Evolutionary conservation across 1,139 yeast species (phyloP), one percentile per base, ranked within the genome.

Genomic region (Candida glucosophila): DNA sequence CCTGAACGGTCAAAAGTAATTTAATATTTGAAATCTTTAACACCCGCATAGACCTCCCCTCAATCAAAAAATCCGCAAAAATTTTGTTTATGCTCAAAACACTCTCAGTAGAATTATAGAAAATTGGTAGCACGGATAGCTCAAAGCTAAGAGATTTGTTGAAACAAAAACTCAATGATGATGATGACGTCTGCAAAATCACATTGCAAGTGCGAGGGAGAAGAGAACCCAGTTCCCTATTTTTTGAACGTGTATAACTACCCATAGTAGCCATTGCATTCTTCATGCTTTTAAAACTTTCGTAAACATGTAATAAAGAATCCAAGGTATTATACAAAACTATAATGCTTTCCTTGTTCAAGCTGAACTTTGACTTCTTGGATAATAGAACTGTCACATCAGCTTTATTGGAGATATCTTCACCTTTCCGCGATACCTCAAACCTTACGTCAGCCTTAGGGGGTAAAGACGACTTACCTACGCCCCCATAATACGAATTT

Each of bases 391-490:
- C 23, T 0, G 76, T 69, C 11, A 59, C 42, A 26, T 66, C 69
- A 12, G 46, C 42, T 16, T 33, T 32, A 4, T 20, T 14, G 7
- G 36, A 37, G 7, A 41, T 39, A n/a, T 47, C 52, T 2, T 28
- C 20, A 19, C 51, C 52, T 13, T 46, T 39, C 26, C n/a, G 70
- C 66, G 60, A 58, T n/a, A 62, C 34, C 37, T 75, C 80, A 40
- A 74, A 70, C 14, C 76, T 44, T 1, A 74, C 29, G 36, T 74
- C 81, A 4, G 70, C 66, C 24, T 60, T 60, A 0, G 47, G 27
- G 1, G 39, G 15, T 7, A 24, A n/a, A 10, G 33, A 9, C 8
- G 28, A 20, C 11, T 33, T 25, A 3, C 29, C 23, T 17, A 29
- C 11, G 5, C 7, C 20, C 5, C 8, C 8, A 6, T 6, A 8